These are phyloP conservation scores for Vanilla planifolia DNA, from an alignment of 106 monocot species.

Conservation along the genomic window DNA sequence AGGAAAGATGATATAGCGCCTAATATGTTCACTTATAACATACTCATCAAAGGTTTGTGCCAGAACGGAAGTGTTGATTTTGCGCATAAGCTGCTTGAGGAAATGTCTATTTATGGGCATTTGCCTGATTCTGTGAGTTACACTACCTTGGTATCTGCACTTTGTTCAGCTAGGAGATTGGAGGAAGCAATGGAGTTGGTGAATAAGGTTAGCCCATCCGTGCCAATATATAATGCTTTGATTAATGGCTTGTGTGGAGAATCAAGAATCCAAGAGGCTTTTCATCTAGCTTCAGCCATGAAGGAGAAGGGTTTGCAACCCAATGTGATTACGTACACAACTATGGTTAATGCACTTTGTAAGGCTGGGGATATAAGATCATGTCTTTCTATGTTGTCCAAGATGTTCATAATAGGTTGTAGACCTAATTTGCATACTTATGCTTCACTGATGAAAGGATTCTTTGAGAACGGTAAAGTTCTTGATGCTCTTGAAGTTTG, in stretches of 20 bases:
- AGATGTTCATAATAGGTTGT: constrained; percentile 59
- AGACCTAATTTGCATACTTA: constrained; percentile 58
- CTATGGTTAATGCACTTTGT: constrained; percentile 54
- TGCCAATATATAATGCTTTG: constrained; percentile 60
- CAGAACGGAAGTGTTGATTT: constrained; percentile 54
- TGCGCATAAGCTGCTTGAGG: constrained; percentile 53
- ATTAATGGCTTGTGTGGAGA: constrained; percentile 50
- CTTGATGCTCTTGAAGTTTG: constrained; percentile 51
- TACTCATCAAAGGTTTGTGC: constrained; percentile 79
- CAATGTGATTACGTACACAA: constrained; percentile 77
- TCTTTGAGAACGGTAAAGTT: constrained; percentile 40
- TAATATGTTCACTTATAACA: constrained; percentile 77
- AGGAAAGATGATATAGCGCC: constrained; percentile 64
- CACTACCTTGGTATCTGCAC: constrained; percentile 53
- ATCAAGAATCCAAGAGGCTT: constrained; percentile 37
- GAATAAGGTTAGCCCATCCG: constrained; percentile 13
- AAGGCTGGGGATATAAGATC: constrained; percentile 35
- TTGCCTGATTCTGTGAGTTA: constrained; percentile 69
- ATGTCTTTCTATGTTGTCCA: constrained; percentile 46
- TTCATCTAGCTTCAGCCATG: constrained; percentile 52
- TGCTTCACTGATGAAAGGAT: constrained; percentile 54
- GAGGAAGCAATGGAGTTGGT: constrained; percentile 55
- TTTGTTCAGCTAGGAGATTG: constrained; percentile 38
- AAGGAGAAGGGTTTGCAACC: constrained; percentile 32
- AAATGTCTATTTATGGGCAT: constrained; percentile 63